Conservation (phyloP, 202 grass and related monocot species). For the Digitaria exilis region DNA sequence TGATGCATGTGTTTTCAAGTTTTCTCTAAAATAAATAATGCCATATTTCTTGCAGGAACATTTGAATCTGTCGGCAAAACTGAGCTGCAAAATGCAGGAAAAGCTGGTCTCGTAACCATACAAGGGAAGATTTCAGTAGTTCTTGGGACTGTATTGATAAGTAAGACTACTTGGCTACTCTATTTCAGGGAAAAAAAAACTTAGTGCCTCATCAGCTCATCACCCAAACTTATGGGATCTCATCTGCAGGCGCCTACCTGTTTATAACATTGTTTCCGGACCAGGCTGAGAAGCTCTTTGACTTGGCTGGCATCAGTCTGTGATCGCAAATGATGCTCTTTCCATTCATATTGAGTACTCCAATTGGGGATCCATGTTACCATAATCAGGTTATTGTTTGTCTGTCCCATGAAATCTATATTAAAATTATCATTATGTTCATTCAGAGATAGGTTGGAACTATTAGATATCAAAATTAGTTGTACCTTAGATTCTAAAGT, state of each 20-base stretch:
- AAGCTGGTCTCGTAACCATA: constrained; percentile 79
- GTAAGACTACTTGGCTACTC: constrained; percentile 45
- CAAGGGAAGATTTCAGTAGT: constrained; percentile 95
- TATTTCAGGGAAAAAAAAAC: neutral
- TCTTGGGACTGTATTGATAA: constrained; percentile 81
- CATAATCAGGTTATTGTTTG: constrained; percentile 30
- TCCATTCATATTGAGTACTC: neutral
- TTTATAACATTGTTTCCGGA: constrained; percentile 93
- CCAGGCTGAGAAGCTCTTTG: constrained; percentile 90
- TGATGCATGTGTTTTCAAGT: neutral
- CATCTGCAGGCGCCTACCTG: constrained; percentile 66
- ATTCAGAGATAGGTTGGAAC: neutral
- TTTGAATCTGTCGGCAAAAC: constrained; percentile 78
- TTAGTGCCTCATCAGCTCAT: neutral
- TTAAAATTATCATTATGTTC: neutral
- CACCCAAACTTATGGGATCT: constrained; percentile 1
- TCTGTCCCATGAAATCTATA: neutral
- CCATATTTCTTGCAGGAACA: constrained; percentile 44
- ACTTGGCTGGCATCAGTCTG: constrained; percentile 65
- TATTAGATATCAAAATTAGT: neutral
- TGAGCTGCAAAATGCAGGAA: constrained; percentile 77
- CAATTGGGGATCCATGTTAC: constrained; percentile 15
- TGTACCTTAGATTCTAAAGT: neutral
- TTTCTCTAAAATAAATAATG: neutral
- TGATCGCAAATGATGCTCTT: constrained; percentile 25